A percentile compares a stretch with the other conserved stretches of the same genome.
phyloP scores from a whole-genome alignment of 2,329 filamentous ascomycete species.

The Talaromyces sp. region DNA sequence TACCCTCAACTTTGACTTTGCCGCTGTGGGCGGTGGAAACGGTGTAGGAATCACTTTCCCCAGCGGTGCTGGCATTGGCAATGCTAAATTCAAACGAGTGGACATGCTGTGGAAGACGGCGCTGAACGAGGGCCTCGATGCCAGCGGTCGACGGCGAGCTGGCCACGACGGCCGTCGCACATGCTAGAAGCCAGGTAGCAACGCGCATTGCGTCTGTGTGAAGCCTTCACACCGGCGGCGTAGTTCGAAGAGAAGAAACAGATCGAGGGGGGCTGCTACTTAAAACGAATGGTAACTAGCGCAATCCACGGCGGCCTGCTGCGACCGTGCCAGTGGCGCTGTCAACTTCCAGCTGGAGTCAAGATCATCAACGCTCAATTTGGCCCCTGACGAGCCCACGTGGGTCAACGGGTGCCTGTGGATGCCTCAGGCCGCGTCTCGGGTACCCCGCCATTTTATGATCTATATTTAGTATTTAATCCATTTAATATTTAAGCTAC shows the following conservation, averaged over 20 bases:
- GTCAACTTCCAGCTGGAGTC: background rate
- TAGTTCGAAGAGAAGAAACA: background rate
- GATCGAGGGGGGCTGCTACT: background rate
- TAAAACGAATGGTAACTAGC: background rate
- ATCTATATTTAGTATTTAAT: no score
- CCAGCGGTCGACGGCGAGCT: conserved; percentile 16
- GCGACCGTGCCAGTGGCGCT: background rate
- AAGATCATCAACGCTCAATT: background rate
- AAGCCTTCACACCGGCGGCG: background rate
- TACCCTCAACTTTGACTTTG: conserved; percentile 28
- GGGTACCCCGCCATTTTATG: no score
- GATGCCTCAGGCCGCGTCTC: background rate
- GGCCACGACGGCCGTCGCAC: background rate
- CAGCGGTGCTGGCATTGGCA: conserved; percentile 5
- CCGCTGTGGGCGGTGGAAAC: conserved; percentile 18
- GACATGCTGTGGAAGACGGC: conserved; percentile 19
- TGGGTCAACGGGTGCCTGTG: no score
- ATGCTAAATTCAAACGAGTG: conserved; percentile 18
- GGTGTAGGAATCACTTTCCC: conserved; percentile 17
- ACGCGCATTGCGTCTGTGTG: background rate
- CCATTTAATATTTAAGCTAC: no score
- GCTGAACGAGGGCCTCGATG: conserved; percentile 19
- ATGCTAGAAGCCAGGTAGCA: background rate
- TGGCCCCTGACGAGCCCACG: background rate
- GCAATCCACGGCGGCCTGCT: no score